Evolutionary conservation across 164 flowering plant genomes (phyloP).

Genomic region (Cinnamomum chago): DNA sequence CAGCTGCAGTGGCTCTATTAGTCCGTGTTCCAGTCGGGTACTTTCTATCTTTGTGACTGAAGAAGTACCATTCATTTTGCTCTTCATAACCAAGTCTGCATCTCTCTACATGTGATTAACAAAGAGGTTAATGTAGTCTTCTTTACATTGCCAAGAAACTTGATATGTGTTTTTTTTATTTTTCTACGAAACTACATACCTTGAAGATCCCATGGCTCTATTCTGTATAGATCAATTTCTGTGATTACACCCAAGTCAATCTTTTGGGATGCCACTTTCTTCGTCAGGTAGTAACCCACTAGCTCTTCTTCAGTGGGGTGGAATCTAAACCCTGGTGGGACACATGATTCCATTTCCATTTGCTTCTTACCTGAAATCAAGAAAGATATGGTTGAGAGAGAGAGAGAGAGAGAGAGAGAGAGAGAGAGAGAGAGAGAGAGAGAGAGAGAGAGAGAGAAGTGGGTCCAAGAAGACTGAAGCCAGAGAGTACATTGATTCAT

Average conservation of each 20-base stretch:
- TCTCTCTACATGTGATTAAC: constrained; percentile 33
- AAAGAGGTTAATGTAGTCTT: background rate
- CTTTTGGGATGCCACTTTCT: constrained; percentile 51
- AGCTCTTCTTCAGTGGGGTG: constrained; percentile 93
- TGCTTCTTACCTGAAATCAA: constrained; percentile 7
- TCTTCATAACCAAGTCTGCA: constrained; percentile 70
- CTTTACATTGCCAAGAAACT: background rate
- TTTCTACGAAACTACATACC: constrained; percentile 30
- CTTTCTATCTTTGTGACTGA: constrained; percentile 81
- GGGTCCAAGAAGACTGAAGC: background rate
- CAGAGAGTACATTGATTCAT: background rate
- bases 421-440: background rate
- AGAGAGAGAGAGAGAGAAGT: background rate
- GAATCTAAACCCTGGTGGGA: constrained; percentile 87
- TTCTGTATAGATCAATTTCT: constrained; percentile 78
- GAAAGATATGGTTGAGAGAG: background rate
- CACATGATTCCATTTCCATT: constrained; percentile 24
- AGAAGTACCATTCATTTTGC: constrained; percentile 77
- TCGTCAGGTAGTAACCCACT: constrained; percentile 68
- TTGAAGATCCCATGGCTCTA: constrained; percentile 90
- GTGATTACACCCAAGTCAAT: constrained; percentile 66
- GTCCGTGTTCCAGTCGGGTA: constrained; percentile 79
- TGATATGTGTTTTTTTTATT: too few relatives aligned
- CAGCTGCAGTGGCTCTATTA: constrained; percentile 70
- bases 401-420: background rate